A percentile compares a stretch with the other conserved stretches of the same genome.
Conservation (phyloP, 78 protist genomes). For the Chrysochromulina tobinii region DNA sequence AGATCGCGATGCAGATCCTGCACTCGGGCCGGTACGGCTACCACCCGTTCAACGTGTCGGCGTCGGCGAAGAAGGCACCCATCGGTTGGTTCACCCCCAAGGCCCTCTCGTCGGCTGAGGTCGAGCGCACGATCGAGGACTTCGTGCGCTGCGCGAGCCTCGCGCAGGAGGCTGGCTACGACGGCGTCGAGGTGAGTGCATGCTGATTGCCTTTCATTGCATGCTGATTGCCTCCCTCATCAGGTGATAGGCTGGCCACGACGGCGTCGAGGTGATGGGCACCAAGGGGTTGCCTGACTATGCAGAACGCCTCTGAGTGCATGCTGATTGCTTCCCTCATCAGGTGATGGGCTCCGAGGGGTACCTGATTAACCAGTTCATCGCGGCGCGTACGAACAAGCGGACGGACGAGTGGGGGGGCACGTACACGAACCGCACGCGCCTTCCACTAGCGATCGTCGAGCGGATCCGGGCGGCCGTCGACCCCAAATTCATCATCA, state of each 20-base stretch:
- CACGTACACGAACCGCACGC: constrained; percentile 47
- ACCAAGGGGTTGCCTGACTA: too few relatives aligned
- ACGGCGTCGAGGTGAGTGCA: constrained; percentile 55
- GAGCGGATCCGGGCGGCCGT: not conserved
- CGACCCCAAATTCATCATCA: constrained; percentile 68
- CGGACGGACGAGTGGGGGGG: constrained; percentile 79
- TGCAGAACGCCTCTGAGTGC: too few relatives aligned
- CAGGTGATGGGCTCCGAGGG: constrained; percentile 73
- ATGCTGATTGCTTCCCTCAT: not conserved
- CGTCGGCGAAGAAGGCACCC: constrained; percentile 47
- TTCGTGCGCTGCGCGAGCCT: constrained; percentile 32
- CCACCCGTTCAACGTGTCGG: constrained; percentile 31
- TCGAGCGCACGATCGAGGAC: constrained; percentile 47
- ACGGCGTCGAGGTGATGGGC: too few relatives aligned
- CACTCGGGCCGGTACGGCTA: constrained; percentile 50
- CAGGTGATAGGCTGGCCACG: too few relatives aligned
- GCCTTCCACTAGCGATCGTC: constrained; percentile 63
- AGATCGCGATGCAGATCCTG: constrained; percentile 52
- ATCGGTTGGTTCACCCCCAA: constrained; percentile 54
- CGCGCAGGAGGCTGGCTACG: constrained; percentile 71
- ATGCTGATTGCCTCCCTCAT: too few relatives aligned
- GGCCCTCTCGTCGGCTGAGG: constrained; percentile 15
- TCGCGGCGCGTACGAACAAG: constrained; percentile 53
- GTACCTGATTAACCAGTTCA: constrained; percentile 73
- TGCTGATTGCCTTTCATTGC: too few relatives aligned